Evolutionary conservation across 2,329 filamentous ascomycete species (phyloP).

Genomic region (Pestalotiopsis sp.): DNA sequence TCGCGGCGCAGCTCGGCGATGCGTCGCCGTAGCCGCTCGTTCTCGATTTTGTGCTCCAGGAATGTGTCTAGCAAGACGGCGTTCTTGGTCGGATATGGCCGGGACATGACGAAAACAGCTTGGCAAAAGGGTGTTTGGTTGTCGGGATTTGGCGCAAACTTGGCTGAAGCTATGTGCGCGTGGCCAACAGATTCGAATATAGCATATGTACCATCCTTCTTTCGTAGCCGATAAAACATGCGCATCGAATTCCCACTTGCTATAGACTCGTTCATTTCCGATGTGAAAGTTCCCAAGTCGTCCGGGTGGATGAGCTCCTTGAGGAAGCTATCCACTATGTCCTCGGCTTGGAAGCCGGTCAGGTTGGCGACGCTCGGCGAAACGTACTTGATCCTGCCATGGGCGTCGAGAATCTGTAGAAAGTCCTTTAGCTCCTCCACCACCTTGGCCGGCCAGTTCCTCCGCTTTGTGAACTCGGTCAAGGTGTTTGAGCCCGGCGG

Average conservation of each 20-base stretch:
- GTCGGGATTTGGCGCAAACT: constrained; percentile 62
- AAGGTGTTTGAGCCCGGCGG: constrained; percentile 45
- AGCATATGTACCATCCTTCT: constrained; percentile 69
- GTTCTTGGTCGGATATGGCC: constrained; percentile 88
- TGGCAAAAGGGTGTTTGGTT: constrained; percentile 75
- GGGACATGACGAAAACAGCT: constrained; percentile 91
- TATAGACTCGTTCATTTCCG: constrained; percentile 89
- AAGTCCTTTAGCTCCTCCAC: constrained; percentile 90
- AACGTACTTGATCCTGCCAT: constrained; percentile 83
- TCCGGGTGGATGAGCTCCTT: constrained; percentile 84
- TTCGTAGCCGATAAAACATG: constrained; percentile 85
- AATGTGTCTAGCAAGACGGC: constrained; percentile 87
- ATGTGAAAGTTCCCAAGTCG: constrained; percentile 79
- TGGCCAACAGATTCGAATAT: constrained; percentile 95
- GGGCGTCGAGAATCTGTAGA: constrained; percentile 81
- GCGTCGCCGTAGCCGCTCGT: constrained; percentile 80
- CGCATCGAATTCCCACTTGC: constrained; percentile 77
- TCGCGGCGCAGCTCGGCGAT: constrained; percentile 85
- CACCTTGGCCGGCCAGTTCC: constrained; percentile 85
- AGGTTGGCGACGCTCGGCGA: constrained; percentile 76
- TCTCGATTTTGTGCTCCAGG: constrained; percentile 95
- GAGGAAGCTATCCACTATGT: constrained; percentile 76
- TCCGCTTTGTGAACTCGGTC: constrained; percentile 62
- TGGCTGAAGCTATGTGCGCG: constrained; percentile 78
- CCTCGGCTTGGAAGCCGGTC: constrained; percentile 73